Evolutionary conservation across 2,329 filamentous ascomycete species (phyloP), one percentile per base, ranked within the genome.

Genomic region (Didymellaceae sp.): DNA sequence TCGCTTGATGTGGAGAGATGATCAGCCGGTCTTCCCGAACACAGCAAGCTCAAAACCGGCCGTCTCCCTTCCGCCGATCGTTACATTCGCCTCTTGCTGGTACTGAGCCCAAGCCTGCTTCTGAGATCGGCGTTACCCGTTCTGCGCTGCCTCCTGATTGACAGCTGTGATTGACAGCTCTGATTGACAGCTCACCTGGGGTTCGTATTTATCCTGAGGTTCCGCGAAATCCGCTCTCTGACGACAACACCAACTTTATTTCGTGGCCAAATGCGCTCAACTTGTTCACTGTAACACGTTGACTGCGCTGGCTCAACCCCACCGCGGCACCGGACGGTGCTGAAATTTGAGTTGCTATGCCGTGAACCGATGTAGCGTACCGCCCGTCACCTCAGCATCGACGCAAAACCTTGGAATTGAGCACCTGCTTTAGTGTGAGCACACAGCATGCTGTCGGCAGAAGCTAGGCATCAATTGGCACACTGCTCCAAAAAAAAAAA

Each of bases 21-120:
- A 59, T 57, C 54, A 52, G 52, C 59, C 59, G 57, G 58, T 55
- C 35, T 52, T 62, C 43, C 56, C 56, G 47, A 41, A 43, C 39
- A 45, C 33, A 55, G 45, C 31, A 43, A 52, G 33, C 30, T 48
- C 28, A 46, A 30, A 34, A 40, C 31, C 52, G 49, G 38, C 44
- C 44, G 40, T 38, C 40, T 52, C 52, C 50, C 43, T 52, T 55
- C 50, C 42, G 55, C 41, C 58, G 49, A 63, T 55, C 57, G 47
- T 45, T 17, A 33, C 40, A 49, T 49, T 37, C 39, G 20, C 32
- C 25, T 24, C 24, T 31, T 38, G 32, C 38, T 32, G 14, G 25
- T 10, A 25, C 18, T 8, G 25, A 44, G 44, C 25, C 20, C 26
- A 47, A 40, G 43, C 33, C 33, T 43, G 25, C 14, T 40, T 39